These are phyloP conservation scores for Helotiales sp. DNA, from an alignment of 2,329 filamentous ascomycete genomes.

Conservation along the genomic window DNA sequence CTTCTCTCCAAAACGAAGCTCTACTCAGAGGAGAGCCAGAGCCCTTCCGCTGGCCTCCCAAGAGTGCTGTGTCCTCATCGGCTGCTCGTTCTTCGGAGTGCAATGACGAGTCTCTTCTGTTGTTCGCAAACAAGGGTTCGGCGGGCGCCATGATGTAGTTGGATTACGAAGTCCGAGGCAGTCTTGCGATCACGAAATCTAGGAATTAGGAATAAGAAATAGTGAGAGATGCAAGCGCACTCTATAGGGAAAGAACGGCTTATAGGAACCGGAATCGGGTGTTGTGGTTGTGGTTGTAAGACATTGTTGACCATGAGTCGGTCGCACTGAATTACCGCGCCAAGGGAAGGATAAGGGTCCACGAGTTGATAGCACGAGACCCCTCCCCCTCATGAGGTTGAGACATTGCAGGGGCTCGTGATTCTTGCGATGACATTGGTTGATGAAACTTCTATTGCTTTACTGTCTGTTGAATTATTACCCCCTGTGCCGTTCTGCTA, in stretches of 20 bases:
- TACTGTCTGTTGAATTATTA: no score
- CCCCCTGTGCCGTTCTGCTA: no score
- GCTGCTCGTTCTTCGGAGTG: constrained; percentile 58
- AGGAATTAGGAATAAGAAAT: neutral
- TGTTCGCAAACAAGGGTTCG: constrained; percentile 41
- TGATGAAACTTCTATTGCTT: neutral
- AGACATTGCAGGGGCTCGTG: neutral
- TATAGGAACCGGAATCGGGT: neutral
- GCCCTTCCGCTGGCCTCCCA: constrained; percentile 40
- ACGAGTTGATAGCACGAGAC: constrained; percentile 16
- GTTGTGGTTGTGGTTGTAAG: neutral
- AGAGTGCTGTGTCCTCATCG: constrained; percentile 48
- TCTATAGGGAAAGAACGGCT: neutral
- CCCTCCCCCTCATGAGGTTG: neutral
- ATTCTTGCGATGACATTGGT: neutral
- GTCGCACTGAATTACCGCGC: neutral
- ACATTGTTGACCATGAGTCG: constrained; percentile 7
- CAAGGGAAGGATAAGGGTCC: constrained; percentile 5
- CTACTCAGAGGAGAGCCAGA: constrained; percentile 39
- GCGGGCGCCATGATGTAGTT: constrained; percentile 31
- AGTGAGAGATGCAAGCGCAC: neutral
- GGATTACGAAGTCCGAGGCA: neutral
- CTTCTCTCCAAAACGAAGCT: constrained; percentile 71
- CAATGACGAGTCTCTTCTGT: constrained; percentile 58
- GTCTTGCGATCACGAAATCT: neutral